Evolutionary conservation across 163 green algal genomes (phyloP).

Genomic region (Dunaliella salina): DNA sequence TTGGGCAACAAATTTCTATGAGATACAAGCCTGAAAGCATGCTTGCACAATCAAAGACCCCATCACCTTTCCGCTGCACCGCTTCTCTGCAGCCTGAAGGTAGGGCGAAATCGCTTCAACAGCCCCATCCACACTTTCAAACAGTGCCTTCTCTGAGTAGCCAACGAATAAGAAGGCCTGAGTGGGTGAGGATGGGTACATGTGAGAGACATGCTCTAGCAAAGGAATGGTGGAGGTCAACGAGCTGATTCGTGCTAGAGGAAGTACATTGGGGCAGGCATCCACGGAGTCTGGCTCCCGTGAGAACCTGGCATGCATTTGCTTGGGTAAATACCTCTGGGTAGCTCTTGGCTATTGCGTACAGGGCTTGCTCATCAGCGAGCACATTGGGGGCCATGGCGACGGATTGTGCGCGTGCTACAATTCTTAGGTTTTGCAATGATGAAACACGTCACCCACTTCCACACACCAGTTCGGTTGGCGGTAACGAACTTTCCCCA

Average conservation of each 20-base stretch:
- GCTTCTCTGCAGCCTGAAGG: constrained; percentile 1
- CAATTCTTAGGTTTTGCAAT: background rate
- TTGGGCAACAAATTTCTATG: no score
- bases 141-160: constrained; percentile 7
- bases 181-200: background rate
- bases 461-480: no score
- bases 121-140: background rate
- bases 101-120: background rate
- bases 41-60: background rate
- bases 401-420: no score
- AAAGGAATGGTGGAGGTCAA: background rate
- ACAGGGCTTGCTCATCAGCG: background rate
- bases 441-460: background rate
- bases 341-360: background rate
- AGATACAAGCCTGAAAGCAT: no score
- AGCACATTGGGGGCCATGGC: no score
- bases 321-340: background rate
- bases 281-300: no score
- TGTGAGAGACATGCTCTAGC: background rate
- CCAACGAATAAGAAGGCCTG: constrained; percentile 7
- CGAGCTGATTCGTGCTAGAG: background rate
- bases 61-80: background rate
- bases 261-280: no score
- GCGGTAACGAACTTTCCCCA: no score
- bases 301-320: no score